A percentile compares a stretch with the other conserved stretches of the same genome.
Conservation (phyloP, 495 filamentous ascomycete genomes). For the Podospora appendiculata region DNA sequence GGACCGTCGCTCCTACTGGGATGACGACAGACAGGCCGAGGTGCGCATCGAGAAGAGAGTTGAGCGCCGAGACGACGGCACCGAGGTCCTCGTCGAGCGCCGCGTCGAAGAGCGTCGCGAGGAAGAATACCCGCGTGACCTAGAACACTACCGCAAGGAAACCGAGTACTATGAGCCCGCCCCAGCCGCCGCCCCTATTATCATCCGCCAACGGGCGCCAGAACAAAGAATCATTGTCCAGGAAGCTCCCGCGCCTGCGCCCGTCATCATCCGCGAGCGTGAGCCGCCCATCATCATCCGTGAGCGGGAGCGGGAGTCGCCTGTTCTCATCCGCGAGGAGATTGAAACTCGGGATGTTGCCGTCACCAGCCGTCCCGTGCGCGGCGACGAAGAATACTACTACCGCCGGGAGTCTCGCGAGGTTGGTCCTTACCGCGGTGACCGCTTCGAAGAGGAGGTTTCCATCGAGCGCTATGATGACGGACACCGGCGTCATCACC, state of each 20-base stretch:
- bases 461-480: conserved; percentile 46
- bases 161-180: conserved; percentile 59
- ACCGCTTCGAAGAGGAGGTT: conserved; percentile 46
- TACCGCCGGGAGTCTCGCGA: conserved; percentile 51
- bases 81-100: conserved; percentile 40
- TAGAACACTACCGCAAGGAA: conserved; percentile 58
- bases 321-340: conserved; percentile 51
- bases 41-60: conserved; percentile 36
- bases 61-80: conserved; percentile 33
- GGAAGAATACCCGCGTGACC: conserved; percentile 36
- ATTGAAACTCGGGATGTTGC: conserved; percentile 40
- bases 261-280: conserved; percentile 51
- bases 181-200: conserved; percentile 48
- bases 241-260: conserved; percentile 56
- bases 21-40: conserved; percentile 30
- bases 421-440: conserved; percentile 40
- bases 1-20: conserved; percentile 35
- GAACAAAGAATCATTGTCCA: conserved; percentile 70
- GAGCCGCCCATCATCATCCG: conserved; percentile 53
- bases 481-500: conserved; percentile 25
- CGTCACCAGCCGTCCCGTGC: conserved; percentile 46
- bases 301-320: conserved; percentile 39
- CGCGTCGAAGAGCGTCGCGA: conserved; percentile 37
- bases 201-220: conserved; percentile 54
- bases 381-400: conserved; percentile 37